These are phyloP conservation scores for Quercus agrifolia DNA, from an alignment of 306 rosid species.

Conservation along the genomic window DNA sequence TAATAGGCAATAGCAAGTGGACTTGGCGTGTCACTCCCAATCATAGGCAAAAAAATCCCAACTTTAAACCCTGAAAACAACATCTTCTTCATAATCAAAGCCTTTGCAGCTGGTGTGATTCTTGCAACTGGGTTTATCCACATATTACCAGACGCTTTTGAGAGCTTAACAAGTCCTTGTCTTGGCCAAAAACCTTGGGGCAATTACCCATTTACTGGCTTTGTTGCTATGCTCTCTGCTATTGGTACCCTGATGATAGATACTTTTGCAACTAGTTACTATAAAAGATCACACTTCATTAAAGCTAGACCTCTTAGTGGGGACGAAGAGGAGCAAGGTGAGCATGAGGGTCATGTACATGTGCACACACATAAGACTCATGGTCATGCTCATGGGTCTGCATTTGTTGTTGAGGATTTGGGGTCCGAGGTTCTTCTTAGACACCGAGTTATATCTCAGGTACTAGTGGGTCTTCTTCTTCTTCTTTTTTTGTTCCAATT, in stretches of 20 bases:
- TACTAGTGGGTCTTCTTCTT: conserved; percentile 6
- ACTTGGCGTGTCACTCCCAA: conserved; percentile 23
- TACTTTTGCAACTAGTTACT: conserved; percentile 51
- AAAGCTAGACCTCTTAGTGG: conserved; percentile 32
- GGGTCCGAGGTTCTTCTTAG: conserved; percentile 39
- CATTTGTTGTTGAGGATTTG: conserved; percentile 22
- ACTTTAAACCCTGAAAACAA: conserved; percentile 42
- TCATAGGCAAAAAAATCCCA: conserved; percentile 53
- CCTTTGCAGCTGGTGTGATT: conserved; percentile 77
- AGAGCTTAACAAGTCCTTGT: conserved; percentile 49
- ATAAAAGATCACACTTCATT: conserved; percentile 44
- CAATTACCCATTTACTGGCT: conserved; percentile 48
- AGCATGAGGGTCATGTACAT: conserved; percentile 75
- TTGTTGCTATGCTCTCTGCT: conserved; percentile 63
- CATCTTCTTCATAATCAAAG: conserved; percentile 60
- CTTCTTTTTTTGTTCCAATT: no score
- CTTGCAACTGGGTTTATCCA: conserved; percentile 67
- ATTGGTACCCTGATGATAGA: conserved; percentile 67
- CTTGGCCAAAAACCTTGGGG: conserved; percentile 53
- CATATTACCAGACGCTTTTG: conserved; percentile 63
- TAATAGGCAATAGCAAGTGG: no score
- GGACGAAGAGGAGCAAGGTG: conserved; percentile 46
- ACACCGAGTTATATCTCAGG: conserved; percentile 73
- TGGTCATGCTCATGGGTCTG: conserved; percentile 86
- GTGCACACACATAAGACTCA: conserved; percentile 92